Percentiles rank a stretch among this genome's conserved stretches.
These are phyloP conservation scores for Astrocystis sublimbata DNA, from an alignment of 495 filamentous ascomycete species.

Conservation along the genomic window DNA sequence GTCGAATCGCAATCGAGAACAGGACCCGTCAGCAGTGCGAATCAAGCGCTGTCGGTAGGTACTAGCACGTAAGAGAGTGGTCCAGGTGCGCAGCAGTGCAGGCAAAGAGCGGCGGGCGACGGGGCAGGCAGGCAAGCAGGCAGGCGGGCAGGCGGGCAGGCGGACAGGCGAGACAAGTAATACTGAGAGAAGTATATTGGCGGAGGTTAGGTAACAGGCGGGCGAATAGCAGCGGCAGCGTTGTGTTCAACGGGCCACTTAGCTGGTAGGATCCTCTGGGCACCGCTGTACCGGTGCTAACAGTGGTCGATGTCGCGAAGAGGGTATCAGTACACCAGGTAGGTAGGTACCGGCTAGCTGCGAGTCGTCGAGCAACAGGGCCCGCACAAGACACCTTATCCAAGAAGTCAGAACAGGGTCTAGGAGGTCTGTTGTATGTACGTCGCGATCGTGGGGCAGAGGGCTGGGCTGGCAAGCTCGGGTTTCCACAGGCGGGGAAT, in stretches of 20 bases:
- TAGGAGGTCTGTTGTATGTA: too few species aligned
- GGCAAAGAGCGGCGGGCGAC: neutral
- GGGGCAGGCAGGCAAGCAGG: neutral
- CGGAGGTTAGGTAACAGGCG: neutral
- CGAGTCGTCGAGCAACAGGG: neutral
- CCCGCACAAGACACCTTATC: neutral
- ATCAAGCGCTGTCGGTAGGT: slow-evolving; percentile 2
- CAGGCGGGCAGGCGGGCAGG: neutral
- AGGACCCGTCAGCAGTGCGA: slow-evolving; percentile 4
- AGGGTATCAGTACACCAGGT: too few species aligned
- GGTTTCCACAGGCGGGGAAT: neutral
- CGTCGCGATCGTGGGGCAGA: slow-evolving; percentile 19
- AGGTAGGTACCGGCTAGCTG: neutral
- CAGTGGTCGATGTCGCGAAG: neutral
- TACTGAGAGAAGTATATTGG: neutral
- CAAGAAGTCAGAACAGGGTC: slow-evolving; percentile 1
- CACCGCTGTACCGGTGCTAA: neutral
- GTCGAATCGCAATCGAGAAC: slow-evolving; percentile 8
- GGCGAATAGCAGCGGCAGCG: slow-evolving; percentile 7
- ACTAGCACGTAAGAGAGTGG: neutral
- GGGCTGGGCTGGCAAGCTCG: neutral
- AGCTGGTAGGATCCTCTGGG: too few species aligned
- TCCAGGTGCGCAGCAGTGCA: neutral
- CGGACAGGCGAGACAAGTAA: neutral
- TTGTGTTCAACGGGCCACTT: neutral